Base-by-base conservation (phyloP, 495 filamentous ascomycete genomes). In the Symbiotaphrina buchneri region DNA sequence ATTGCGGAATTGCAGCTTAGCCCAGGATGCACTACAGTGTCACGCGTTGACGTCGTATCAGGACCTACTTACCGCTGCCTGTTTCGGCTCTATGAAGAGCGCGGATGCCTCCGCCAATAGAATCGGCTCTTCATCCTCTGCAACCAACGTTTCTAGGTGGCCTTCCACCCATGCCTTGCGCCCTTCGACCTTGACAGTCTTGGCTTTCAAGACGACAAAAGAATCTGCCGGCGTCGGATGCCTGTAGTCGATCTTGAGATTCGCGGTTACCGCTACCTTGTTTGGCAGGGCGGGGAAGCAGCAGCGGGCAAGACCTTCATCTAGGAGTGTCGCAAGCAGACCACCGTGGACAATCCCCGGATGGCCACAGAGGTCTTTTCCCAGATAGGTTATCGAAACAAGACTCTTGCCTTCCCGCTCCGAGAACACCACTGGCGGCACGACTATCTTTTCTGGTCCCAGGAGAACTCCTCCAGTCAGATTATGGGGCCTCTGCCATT, bases 91-190 rank as follows among this genome's bases (percentile, higher is more conserved):
- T 38, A 97, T 64, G 46, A 91, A 95, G 37, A 97, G 52, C 2
- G 76, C 83, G 45, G 73, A 74, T 10, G 77, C 80, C 52, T 83
- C 74, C 18, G 68, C 75, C 27, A 87, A 51, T 16, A 83, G 63
- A 7, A 63, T 44, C 6, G 75, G 70, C 23, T 61, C 62, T 43
- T 69, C 55, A 11, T 64, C 67, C 23, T 61, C 61, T 29, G 53
- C 58, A 22, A 68, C 66, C 8, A 94, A 58, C 15, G 80, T 75
- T 62, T 93, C 85, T 41, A 97, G 76, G 39, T 68, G 66, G 14
- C 80, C 90, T 52, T 82, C 73, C 4, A 94, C 84, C 85, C 85
- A 97, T 14, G 84, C 87, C 51, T 97, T 97, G 37, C 87, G 63
- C 4, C 87, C 90, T 47, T 95, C 85, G 6, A 82, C 78, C 56